phyloP scores from a whole-genome alignment of 768 basidiomycete species.

The Trametes cubensis region DNA sequence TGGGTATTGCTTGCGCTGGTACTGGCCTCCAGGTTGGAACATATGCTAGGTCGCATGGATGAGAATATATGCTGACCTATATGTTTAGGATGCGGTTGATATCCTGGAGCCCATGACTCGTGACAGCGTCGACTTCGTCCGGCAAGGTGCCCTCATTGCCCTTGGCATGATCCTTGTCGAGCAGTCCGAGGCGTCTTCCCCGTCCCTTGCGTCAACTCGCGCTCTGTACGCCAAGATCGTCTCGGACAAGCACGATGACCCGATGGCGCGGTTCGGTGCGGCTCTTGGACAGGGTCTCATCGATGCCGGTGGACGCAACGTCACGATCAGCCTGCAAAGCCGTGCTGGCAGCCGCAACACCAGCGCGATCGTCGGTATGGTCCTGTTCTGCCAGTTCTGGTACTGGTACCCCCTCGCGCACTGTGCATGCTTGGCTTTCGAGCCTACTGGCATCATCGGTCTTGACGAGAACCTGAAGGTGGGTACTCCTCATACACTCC shows the following conservation, averaged over 20 bases:
- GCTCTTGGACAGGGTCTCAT: conserved; percentile 95
- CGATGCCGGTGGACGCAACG: conserved; percentile 96
- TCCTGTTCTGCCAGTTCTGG: conserved; percentile 98
- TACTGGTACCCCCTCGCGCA: conserved; percentile 99
- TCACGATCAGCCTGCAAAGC: conserved; percentile 91
- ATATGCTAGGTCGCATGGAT: too few relatives aligned
- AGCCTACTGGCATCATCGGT: conserved; percentile 94
- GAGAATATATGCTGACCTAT: background rate
- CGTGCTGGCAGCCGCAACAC: conserved; percentile 92
- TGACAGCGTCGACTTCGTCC: conserved; percentile 97
- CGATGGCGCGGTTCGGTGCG: conserved; percentile 97
- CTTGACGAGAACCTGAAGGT: conserved; percentile 86
- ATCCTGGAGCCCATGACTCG: conserved; percentile 98
- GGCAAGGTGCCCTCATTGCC: conserved; percentile 95
- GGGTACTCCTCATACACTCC: conserved; percentile 15
- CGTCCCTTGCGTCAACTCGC: conserved; percentile 78
- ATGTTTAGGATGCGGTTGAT: conserved; percentile 83
- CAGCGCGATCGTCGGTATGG: conserved; percentile 96
- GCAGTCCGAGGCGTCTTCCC: conserved; percentile 88
- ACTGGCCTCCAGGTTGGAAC: conserved; percentile 83
- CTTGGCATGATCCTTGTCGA: conserved; percentile 97
- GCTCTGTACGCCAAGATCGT: conserved; percentile 89
- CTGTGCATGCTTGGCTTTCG: conserved; percentile 88
- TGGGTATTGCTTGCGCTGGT: conserved; percentile 97
- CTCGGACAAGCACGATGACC: conserved; percentile 96